These are phyloP conservation scores for Talaromyces wortmannii DNA, from an alignment of 495 filamentous ascomycete species.

Conservation along the genomic window DNA sequence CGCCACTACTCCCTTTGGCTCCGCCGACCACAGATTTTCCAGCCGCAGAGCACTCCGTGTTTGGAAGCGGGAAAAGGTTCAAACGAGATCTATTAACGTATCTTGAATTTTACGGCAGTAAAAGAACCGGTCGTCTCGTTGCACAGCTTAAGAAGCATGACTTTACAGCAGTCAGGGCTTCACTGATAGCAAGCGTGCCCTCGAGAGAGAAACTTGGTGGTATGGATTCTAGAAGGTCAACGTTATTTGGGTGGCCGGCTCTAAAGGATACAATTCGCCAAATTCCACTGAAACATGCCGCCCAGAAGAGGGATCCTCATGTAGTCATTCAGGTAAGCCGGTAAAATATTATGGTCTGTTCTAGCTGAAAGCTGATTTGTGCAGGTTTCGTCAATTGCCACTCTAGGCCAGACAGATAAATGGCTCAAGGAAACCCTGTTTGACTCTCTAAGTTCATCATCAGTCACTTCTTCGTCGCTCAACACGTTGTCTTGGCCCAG, in stretches of 20 bases:
- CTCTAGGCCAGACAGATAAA: constrained; percentile 62
- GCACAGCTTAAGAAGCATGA: constrained; percentile 56
- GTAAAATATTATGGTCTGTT: too few relatives aligned
- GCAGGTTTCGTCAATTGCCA: constrained; percentile 70
- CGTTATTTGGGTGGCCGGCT: constrained; percentile 69
- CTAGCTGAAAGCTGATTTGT: constrained; percentile 3
- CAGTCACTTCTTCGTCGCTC: background rate
- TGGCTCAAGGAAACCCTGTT: constrained; percentile 71
- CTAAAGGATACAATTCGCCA: constrained; percentile 52
- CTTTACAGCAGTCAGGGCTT: constrained; percentile 63
- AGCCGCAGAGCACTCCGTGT: constrained; percentile 7
- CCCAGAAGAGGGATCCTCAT: constrained; percentile 25
- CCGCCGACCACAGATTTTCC: constrained; percentile 1
- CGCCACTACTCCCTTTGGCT: constrained; percentile 60
- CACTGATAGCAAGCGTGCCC: constrained; percentile 71
- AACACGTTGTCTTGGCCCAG: too few relatives aligned
- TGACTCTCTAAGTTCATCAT: constrained; percentile 32
- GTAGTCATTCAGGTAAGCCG: constrained; percentile 56
- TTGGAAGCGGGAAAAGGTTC: constrained; percentile 64
- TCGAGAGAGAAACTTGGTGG: constrained; percentile 46
- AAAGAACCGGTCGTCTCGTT: constrained; percentile 44
- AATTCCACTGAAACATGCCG: constrained; percentile 25
- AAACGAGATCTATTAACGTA: constrained; percentile 72
- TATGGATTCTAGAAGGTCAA: constrained; percentile 30
- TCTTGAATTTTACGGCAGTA: constrained; percentile 57